Percentiles rank a stretch among this genome's conserved stretches.
Evolutionary conservation across 768 basidiomycete genomes (phyloP).

Genomic region (Trametes cinnabarina): DNA sequence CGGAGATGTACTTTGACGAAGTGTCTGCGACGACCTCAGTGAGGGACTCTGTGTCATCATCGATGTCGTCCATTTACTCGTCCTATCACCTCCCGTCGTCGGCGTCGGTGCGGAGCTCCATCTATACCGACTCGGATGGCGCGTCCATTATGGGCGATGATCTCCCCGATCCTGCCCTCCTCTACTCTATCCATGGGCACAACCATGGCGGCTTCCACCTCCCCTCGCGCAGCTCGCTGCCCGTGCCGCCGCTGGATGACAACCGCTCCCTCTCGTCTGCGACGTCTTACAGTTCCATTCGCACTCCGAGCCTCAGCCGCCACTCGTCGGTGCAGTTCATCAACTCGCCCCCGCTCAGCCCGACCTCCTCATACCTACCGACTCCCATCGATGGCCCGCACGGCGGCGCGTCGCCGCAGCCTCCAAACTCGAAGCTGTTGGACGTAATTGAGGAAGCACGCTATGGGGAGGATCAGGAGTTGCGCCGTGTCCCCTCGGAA

Average conservation of each 20-base stretch:
- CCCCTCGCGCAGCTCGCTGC: slow-evolving; percentile 31
- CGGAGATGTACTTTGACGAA: slow-evolving; percentile 10
- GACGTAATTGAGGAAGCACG: slow-evolving; percentile 40
- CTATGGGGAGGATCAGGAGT: slow-evolving; percentile 21
- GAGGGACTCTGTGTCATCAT: slow-evolving; percentile 2
- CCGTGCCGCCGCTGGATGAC: slow-evolving; percentile 38
- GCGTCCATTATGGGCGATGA: slow-evolving; percentile 35
- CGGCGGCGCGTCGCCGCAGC: slow-evolving; percentile 15
- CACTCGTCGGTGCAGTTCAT: slow-evolving; percentile 31
- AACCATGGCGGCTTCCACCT: slow-evolving; percentile 31
- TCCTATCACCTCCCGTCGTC: slow-evolving; percentile 10
- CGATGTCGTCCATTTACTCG: slow-evolving; percentile 11
- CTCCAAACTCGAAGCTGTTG: slow-evolving; percentile 21
- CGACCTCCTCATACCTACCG: slow-evolving; percentile 26
- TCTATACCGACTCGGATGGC: slow-evolving; percentile 33
- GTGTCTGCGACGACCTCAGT: not conserved
- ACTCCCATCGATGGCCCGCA: slow-evolving; percentile 32
- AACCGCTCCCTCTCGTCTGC: slow-evolving; percentile 44
- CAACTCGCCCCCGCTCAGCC: slow-evolving; percentile 35
- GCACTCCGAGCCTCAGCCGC: slow-evolving; percentile 28
- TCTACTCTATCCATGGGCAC: slow-evolving; percentile 19
- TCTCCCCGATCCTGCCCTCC: slow-evolving; percentile 25
- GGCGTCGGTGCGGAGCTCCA: slow-evolving; percentile 5
- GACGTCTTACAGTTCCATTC: slow-evolving; percentile 31
- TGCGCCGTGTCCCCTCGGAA: slow-evolving; percentile 1